Percentiles rank a stretch among this genome's conserved stretches.
Conservation (phyloP, 495 filamentous ascomycete species). For the Aspergillus olivimuriae region DNA sequence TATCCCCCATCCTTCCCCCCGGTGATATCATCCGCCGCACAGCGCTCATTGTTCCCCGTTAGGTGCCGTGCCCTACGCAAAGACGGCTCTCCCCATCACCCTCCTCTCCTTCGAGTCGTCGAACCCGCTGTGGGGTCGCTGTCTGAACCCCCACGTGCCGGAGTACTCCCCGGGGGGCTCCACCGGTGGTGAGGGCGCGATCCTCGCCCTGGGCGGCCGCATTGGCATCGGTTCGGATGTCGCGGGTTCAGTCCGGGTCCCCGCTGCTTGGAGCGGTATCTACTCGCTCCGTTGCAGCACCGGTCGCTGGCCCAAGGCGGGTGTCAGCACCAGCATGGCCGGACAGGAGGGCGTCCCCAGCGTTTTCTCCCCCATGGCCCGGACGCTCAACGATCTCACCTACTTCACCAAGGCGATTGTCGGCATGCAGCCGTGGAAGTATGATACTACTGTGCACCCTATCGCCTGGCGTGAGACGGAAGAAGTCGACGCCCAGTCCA, state of each 20-base stretch:
- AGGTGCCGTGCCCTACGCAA: constrained; percentile 92
- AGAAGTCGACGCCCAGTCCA: constrained; percentile 50
- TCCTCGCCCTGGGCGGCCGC: constrained; percentile 79
- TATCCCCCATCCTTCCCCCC: not conserved
- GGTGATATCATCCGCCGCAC: not conserved
- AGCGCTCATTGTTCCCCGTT: not conserved
- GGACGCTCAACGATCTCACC: constrained; percentile 74
- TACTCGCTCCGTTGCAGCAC: constrained; percentile 89
- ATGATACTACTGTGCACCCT: constrained; percentile 81
- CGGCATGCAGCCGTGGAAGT: constrained; percentile 84
- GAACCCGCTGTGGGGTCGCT: constrained; percentile 84
- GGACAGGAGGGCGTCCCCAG: constrained; percentile 89
- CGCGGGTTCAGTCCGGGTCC: constrained; percentile 82
- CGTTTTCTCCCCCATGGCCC: constrained; percentile 90
- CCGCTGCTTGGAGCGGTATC: constrained; percentile 87
- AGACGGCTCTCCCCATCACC: constrained; percentile 90
- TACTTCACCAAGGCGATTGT: constrained; percentile 81
- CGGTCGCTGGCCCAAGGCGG: constrained; percentile 88
- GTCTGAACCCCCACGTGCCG: constrained; percentile 74
- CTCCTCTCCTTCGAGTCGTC: constrained; percentile 87
- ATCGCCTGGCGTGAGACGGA: constrained; percentile 67
- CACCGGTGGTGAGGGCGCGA: constrained; percentile 81
- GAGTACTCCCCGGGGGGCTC: constrained; percentile 88
- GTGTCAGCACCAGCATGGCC: constrained; percentile 82
- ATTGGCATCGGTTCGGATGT: constrained; percentile 95